A percentile compares a stretch with the other conserved stretches of the same genome.
Evolutionary conservation across 1,139 yeast genomes (phyloP).

Genomic region (Geotrichum aggregatum): DNA sequence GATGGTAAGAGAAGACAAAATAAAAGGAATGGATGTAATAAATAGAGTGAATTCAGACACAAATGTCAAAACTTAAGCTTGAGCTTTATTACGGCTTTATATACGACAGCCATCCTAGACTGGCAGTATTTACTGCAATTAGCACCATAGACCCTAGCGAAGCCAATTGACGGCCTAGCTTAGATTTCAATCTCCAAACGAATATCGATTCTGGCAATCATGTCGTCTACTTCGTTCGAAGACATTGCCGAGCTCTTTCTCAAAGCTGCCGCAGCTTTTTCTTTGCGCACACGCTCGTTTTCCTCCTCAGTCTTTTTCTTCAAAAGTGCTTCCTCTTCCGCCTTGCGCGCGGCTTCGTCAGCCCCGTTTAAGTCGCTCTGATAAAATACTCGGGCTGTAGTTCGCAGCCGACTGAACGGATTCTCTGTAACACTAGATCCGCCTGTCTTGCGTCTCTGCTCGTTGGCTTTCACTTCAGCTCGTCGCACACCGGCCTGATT

Average conservation of each 20-base stretch:
- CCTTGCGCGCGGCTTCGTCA: constrained; percentile 18
- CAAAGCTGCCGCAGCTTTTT: constrained; percentile 22
- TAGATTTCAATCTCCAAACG: constrained; percentile 43
- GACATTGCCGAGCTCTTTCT: constrained; percentile 35
- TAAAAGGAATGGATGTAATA: neutral
- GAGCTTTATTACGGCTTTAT: no score
- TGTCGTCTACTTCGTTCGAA: constrained; percentile 43
- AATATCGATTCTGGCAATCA: constrained; percentile 46
- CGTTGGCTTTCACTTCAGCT: constrained; percentile 68
- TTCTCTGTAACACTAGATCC: constrained; percentile 53
- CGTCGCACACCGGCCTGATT: constrained; percentile 72
- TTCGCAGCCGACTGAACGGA: constrained; percentile 86
- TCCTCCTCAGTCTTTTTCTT: constrained; percentile 45
- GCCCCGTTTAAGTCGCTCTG: constrained; percentile 34
- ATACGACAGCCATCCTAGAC: no score
- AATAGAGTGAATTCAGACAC: no score
- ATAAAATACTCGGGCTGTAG: constrained; percentile 80
- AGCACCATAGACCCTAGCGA: no score
- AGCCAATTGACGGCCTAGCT: neutral
- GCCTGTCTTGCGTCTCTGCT: constrained; percentile 50
- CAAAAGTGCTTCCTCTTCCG: constrained; percentile 44
- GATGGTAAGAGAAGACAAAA: no score
- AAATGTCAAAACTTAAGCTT: no score
- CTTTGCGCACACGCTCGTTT: constrained; percentile 37
- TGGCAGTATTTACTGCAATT: no score